Evolutionary conservation across 306 rosid species (phyloP).

Genomic region (Prosopis cineraria): DNA sequence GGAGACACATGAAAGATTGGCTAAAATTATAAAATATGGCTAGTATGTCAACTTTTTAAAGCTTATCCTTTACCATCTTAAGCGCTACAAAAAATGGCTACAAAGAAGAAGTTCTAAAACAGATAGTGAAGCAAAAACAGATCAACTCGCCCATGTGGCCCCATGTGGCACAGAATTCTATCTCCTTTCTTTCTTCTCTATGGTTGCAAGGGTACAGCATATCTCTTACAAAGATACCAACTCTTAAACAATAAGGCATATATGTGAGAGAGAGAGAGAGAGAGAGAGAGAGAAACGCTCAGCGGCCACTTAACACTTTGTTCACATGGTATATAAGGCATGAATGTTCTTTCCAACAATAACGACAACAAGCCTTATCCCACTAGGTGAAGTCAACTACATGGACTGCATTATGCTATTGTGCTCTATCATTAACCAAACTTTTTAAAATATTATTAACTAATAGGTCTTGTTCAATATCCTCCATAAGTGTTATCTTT

Average conservation of each 20-base stretch:
- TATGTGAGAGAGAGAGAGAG: too few relatives aligned
- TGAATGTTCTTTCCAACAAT: background rate
- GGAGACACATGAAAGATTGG: background rate
- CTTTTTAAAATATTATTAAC: too few relatives aligned
- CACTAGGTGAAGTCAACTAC: too few relatives aligned
- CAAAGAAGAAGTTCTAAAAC: background rate
- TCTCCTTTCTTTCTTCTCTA: background rate
- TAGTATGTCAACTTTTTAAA: background rate
- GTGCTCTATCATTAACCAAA: too few relatives aligned
- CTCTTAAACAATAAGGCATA: background rate
- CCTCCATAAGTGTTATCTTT: too few relatives aligned
- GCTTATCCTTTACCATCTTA: background rate
- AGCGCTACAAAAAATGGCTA: background rate
- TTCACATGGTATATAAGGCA: background rate
- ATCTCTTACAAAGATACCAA: background rate
- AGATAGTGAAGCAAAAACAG: too few relatives aligned
- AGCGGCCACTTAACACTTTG: background rate
- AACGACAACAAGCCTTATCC: too few relatives aligned
- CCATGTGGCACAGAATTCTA: background rate
- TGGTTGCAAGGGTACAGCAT: background rate
- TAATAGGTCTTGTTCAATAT: too few relatives aligned
- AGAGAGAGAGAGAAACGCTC: background rate
- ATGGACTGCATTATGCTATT: too few relatives aligned
- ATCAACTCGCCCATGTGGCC: background rate
- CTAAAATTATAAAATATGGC: background rate